phyloP scores from a whole-genome alignment of 2,329 filamentous ascomycete genomes.

The Rhinocladiella mackenziei region DNA sequence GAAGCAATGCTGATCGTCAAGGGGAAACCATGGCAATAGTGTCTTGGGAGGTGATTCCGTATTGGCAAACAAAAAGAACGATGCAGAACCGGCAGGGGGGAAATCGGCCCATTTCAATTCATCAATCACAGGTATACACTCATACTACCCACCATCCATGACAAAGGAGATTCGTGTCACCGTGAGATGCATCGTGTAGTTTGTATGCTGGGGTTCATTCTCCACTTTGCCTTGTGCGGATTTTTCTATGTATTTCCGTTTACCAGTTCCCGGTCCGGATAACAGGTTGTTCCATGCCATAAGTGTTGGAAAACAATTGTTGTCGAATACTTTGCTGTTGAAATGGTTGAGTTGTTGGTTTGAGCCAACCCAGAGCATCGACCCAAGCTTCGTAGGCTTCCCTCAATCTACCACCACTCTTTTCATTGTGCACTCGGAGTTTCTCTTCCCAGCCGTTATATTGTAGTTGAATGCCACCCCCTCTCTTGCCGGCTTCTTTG shows the following conservation, averaged over 20 bases:
- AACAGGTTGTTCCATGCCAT: slow-evolving; percentile 43
- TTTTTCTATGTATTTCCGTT: background rate
- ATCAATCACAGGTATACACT: slow-evolving; percentile 12
- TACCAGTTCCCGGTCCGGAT: slow-evolving; percentile 28
- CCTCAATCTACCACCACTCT: slow-evolving; percentile 75
- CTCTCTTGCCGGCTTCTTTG: slow-evolving; percentile 82
- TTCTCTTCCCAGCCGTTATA: slow-evolving; percentile 90
- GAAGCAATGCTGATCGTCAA: background rate
- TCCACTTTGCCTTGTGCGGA: background rate
- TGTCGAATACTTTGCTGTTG: slow-evolving; percentile 48
- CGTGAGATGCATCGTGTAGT: slow-evolving; percentile 8
- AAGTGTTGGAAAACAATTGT: slow-evolving; percentile 55
- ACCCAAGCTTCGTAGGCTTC: slow-evolving; percentile 74
- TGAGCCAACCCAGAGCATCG: slow-evolving; percentile 74
- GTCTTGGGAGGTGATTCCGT: background rate
- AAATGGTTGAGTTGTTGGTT: slow-evolving; percentile 35
- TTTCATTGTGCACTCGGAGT: slow-evolving; percentile 79
- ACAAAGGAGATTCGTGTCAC: slow-evolving; percentile 24
- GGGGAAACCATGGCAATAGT: slow-evolving; percentile 1
- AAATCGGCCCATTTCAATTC: slow-evolving; percentile 12
- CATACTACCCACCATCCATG: slow-evolving; percentile 3
- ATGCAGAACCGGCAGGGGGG: background rate
- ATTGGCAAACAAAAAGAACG: slow-evolving; percentile 4
- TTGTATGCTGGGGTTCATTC: slow-evolving; percentile 4
- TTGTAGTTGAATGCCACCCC: slow-evolving; percentile 83